Percentiles rank a stretch among this genome's conserved stretches.
Conservation (phyloP, 352 stramenopile genomes). For the Detonula confervacea region DNA sequence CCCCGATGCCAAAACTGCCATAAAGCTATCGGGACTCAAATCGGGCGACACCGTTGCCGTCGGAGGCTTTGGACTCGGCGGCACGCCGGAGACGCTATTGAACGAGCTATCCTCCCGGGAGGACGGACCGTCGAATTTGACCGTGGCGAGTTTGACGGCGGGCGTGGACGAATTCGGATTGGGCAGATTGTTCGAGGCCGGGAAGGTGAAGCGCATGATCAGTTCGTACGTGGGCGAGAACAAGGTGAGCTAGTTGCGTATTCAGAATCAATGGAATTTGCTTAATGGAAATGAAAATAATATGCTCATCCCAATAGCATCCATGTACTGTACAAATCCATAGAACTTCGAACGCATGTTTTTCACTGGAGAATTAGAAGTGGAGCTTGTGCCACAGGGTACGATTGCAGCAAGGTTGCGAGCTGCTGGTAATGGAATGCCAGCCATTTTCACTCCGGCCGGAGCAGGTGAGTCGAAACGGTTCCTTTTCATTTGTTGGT, state of each 20-base stretch:
- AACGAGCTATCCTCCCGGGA: slow-evolving; percentile 52
- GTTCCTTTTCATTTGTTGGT: too few species aligned
- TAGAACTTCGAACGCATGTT: slow-evolving; percentile 83
- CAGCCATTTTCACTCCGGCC: slow-evolving; percentile 95
- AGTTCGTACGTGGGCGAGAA: slow-evolving; percentile 97
- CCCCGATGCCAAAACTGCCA: slow-evolving; percentile 48
- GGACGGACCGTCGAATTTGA: slow-evolving; percentile 64
- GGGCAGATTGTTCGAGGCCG: slow-evolving; percentile 91
- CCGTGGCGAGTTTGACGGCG: slow-evolving; percentile 66
- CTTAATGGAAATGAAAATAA: background rate
- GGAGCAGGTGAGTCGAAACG: slow-evolving; percentile 89
- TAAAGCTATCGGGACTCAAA: slow-evolving; percentile 55
- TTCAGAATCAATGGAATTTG: too few species aligned
- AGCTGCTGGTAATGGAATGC: slow-evolving; percentile 92
- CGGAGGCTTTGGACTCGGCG: slow-evolving; percentile 77
- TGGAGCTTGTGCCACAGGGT: slow-evolving; percentile 97
- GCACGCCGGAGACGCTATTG: slow-evolving; percentile 80
- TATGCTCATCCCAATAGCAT: background rate
- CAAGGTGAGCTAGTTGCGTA: slow-evolving; percentile 76
- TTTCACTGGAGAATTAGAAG: slow-evolving; percentile 91
- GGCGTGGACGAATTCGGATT: slow-evolving; percentile 94
- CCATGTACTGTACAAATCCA: background rate
- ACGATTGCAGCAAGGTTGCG: slow-evolving; percentile 93
- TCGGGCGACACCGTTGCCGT: slow-evolving; percentile 56
- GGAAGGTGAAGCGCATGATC: slow-evolving; percentile 96